Percentiles rank a stretch among this genome's conserved stretches.
Conservation (phyloP, 1,139 yeast species). For the Sugiyamaella novakii region DNA sequence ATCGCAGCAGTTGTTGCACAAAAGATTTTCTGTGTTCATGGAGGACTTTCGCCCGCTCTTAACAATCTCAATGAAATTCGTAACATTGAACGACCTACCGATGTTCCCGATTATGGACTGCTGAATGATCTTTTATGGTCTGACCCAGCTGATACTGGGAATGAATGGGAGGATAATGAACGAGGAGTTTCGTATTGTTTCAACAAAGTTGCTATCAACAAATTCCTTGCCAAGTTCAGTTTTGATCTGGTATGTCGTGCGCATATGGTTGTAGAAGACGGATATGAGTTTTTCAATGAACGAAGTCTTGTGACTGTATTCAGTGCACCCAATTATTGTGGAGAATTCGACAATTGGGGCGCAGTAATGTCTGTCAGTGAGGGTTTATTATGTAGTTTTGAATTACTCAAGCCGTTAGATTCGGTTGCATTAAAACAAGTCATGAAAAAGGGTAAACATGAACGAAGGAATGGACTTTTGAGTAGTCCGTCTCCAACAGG, state of each 20-base stretch:
- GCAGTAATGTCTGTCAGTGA: slow-evolving; percentile 98
- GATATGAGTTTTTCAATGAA: slow-evolving; percentile 95
- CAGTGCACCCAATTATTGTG: slow-evolving; percentile 96
- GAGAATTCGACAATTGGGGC: slow-evolving; percentile 99
- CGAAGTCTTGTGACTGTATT: slow-evolving; percentile 92
- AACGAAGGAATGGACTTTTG: slow-evolving; percentile 35
- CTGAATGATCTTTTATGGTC: slow-evolving; percentile 93
- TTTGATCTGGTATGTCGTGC: slow-evolving; percentile 96
- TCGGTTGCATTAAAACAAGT: slow-evolving; percentile 91
- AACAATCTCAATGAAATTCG: slow-evolving; percentile 91
- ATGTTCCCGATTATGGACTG: slow-evolving; percentile 94
- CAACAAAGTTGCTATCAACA: slow-evolving; percentile 88
- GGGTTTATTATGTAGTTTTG: slow-evolving; percentile 88
- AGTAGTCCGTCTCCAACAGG: slow-evolving; percentile 23
- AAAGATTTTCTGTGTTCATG: slow-evolving; percentile 96
- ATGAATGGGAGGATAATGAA: slow-evolving; percentile 98
- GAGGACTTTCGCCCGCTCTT: slow-evolving; percentile 90
- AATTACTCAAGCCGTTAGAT: slow-evolving; percentile 89
- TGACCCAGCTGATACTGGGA: slow-evolving; percentile 91
- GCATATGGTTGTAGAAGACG: slow-evolving; percentile 99
- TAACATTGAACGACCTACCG: slow-evolving; percentile 90
- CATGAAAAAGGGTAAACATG: slow-evolving; percentile 44
- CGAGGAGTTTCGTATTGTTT: slow-evolving; percentile 97
- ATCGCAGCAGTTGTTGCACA: slow-evolving; percentile 96
- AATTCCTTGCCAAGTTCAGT: slow-evolving; percentile 82